Evolutionary conservation across 768 basidiomycete species (phyloP).

Genomic region (Galerina sulciceps): DNA sequence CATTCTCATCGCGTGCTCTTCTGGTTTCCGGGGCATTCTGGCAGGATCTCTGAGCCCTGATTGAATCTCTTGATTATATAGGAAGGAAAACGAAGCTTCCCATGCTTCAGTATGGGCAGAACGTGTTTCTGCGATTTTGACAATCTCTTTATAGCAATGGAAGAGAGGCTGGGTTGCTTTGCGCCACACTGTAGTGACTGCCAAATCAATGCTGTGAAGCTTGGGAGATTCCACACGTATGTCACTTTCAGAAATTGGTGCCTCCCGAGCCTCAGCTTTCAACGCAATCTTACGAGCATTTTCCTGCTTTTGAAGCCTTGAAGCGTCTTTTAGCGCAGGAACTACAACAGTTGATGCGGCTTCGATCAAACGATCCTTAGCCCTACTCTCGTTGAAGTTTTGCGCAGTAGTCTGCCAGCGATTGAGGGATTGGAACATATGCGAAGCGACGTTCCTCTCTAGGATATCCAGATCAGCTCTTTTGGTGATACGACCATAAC

Average conservation of each 20-base stretch:
- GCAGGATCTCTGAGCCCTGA: conserved; percentile 32
- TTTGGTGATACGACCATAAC: conserved; percentile 67
- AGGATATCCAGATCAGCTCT: conserved; percentile 66
- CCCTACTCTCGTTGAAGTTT: conserved; percentile 25
- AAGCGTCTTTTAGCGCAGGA: background rate
- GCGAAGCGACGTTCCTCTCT: conserved; percentile 62
- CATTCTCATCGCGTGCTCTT: conserved; percentile 53
- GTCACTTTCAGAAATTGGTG: background rate
- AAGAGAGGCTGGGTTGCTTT: conserved; percentile 38
- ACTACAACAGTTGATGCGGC: conserved; percentile 6
- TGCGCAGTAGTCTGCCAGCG: conserved; percentile 31
- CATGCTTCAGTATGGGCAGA: conserved; percentile 63
- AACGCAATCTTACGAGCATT: background rate
- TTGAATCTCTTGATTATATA: conserved; percentile 53
- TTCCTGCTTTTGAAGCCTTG: background rate
- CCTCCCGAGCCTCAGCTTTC: conserved; percentile 16
- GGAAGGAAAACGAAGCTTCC: conserved; percentile 59
- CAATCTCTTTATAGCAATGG: conserved; percentile 41
- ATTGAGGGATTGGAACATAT: conserved; percentile 50
- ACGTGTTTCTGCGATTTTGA: conserved; percentile 47
- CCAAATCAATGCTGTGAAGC: conserved; percentile 14
- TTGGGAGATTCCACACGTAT: conserved; percentile 9
- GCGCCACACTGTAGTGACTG: conserved; percentile 36
- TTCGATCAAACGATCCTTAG: conserved; percentile 21
- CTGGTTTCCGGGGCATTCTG: conserved; percentile 42